A percentile compares a stretch with the other conserved stretches of the same genome.
phyloP scores from a whole-genome alignment of 2,329 filamentous ascomycete species.

The Thelonectria discophora region DNA sequence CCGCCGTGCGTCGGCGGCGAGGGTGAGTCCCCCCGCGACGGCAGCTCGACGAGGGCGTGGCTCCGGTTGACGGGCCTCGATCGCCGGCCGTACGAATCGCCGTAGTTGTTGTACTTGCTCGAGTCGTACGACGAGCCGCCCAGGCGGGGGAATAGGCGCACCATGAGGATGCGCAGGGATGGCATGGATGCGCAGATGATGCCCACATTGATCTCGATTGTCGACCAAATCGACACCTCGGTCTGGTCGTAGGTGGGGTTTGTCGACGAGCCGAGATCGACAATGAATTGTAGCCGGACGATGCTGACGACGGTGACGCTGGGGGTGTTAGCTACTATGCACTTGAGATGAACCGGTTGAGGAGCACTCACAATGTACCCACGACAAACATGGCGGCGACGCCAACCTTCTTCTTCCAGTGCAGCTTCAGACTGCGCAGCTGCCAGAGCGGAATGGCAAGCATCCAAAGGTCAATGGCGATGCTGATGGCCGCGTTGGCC shows the following conservation, averaged over 20 bases:
- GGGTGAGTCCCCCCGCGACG: constrained; percentile 34
- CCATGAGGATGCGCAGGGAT: constrained; percentile 5
- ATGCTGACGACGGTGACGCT: constrained; percentile 44
- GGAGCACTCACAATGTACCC: constrained; percentile 53
- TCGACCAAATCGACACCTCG: constrained; percentile 42
- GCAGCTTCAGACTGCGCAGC: constrained; percentile 46
- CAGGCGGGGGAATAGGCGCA: constrained; percentile 38
- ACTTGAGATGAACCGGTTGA: too few relatives aligned
- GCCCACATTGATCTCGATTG: constrained; percentile 37
- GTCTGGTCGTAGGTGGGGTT: constrained; percentile 39
- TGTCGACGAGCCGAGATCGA: constrained; percentile 32
- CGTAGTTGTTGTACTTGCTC: constrained; percentile 38
- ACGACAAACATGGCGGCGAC: constrained; percentile 55
- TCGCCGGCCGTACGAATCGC: constrained; percentile 32
- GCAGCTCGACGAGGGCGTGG: constrained; percentile 33
- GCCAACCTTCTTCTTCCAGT: constrained; percentile 54
- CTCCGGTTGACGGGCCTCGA: constrained; percentile 35
- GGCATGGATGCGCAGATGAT: constrained; percentile 12
- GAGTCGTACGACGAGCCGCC: constrained; percentile 39
- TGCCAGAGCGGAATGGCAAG: constrained; percentile 52
- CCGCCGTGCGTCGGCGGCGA: constrained; percentile 33
- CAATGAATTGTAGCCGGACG: constrained; percentile 40
- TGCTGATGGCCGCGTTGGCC: constrained; percentile 53
- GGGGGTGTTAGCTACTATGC: too few relatives aligned
- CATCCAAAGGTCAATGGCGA: constrained; percentile 55